Conservation (phyloP, 352 stramenopile species). For the Phytopythium aichiense region DNA sequence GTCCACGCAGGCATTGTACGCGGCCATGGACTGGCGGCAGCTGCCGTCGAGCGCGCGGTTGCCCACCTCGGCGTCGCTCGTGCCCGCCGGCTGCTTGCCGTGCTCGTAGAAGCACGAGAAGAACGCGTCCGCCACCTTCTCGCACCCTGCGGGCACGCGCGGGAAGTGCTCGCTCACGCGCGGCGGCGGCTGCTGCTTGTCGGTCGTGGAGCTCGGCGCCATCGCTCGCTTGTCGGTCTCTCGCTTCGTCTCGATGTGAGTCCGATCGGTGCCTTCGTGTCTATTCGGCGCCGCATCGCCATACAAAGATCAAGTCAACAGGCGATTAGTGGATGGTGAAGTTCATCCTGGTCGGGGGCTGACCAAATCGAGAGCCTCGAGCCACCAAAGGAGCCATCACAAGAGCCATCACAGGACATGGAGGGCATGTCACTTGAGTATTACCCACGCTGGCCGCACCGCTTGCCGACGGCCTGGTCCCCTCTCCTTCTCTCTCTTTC, state of each 20-base stretch:
- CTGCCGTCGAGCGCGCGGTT: conserved; percentile 48
- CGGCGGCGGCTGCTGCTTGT: conserved; percentile 41
- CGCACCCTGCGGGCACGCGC: conserved; percentile 63
- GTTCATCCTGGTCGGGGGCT: neutral
- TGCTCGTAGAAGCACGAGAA: conserved; percentile 83
- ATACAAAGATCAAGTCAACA: conserved; percentile 54
- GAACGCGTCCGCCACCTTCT: conserved; percentile 63
- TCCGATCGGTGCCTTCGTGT: neutral
- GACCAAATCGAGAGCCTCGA: neutral
- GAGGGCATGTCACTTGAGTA: neutral
- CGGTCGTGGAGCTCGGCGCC: conserved; percentile 11
- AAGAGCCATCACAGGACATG: neutral
- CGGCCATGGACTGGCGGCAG: conserved; percentile 49
- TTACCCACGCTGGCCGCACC: neutral
- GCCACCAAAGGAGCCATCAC: neutral
- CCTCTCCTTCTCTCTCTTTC: neutral
- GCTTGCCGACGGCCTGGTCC: neutral
- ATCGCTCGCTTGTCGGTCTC: conserved; percentile 5
- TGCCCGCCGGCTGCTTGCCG: conserved; percentile 60
- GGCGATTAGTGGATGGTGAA: conserved; percentile 7
- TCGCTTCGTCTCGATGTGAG: neutral
- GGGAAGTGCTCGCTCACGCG: conserved; percentile 77
- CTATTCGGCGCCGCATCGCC: conserved; percentile 2
- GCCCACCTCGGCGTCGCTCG: conserved; percentile 55
- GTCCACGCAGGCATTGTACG: conserved; percentile 80